phyloP scores from a whole-genome alignment of 2,329 filamentous ascomycete species.

The Botrytis porri region DNA sequence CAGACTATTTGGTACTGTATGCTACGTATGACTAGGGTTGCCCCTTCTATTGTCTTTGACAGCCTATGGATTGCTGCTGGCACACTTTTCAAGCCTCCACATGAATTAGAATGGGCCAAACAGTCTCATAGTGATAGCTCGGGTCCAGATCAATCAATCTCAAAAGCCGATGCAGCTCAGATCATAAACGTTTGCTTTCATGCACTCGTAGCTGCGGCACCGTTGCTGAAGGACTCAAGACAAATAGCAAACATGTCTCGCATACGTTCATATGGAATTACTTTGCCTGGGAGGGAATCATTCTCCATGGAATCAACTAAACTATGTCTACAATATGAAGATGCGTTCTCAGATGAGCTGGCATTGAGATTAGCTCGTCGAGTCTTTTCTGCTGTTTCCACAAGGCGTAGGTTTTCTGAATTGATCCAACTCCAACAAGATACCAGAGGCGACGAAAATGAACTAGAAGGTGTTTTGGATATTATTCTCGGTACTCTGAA shows the following conservation, averaged over 20 bases:
- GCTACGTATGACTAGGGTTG: slow-evolving; percentile 55
- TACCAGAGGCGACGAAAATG: slow-evolving; percentile 26
- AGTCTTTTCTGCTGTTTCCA: slow-evolving; percentile 53
- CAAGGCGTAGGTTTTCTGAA: slow-evolving; percentile 35
- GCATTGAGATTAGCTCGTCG: slow-evolving; percentile 57
- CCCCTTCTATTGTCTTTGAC: slow-evolving; percentile 58
- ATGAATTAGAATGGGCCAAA: slow-evolving; percentile 33
- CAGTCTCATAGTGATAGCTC: slow-evolving; percentile 19
- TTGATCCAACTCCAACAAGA: slow-evolving; percentile 33
- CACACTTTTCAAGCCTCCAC: slow-evolving; percentile 55
- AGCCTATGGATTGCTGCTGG: slow-evolving; percentile 62
- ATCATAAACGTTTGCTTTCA: slow-evolving; percentile 57
- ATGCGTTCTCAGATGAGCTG: slow-evolving; percentile 60
- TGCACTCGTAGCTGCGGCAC: slow-evolving; percentile 57
- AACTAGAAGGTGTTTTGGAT: slow-evolving; percentile 31
- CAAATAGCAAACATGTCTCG: slow-evolving; percentile 58
- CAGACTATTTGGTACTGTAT: slow-evolving; percentile 63
- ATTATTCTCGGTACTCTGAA: slow-evolving; percentile 40
- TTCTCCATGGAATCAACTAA: slow-evolving; percentile 47
- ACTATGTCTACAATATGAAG: slow-evolving; percentile 59
- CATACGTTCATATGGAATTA: slow-evolving; percentile 45
- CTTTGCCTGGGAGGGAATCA: slow-evolving; percentile 47
- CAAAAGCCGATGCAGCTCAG: slow-evolving; percentile 34
- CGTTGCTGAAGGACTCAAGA: slow-evolving; percentile 38
- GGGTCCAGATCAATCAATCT: slow-evolving; percentile 24